phyloP scores from a whole-genome alignment of 371 early-diverging fungal genomes.

The Coemansia sp. region DNA sequence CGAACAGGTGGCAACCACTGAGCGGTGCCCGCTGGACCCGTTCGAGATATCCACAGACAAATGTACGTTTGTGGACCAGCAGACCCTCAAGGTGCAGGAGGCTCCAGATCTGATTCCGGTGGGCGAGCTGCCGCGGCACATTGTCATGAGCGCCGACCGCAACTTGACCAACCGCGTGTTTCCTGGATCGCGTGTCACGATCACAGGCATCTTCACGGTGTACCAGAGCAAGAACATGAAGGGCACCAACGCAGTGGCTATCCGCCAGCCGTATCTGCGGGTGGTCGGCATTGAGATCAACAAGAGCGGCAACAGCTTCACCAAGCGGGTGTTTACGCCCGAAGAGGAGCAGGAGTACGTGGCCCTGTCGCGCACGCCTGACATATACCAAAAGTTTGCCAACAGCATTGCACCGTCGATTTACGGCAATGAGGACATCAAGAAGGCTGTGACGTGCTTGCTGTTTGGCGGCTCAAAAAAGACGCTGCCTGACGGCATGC shows the following conservation, averaged over 20 bases:
- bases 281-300: constrained; percentile 89
- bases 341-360: constrained; percentile 91
- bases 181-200: constrained; percentile 92
- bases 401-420: constrained; percentile 96
- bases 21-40: constrained; percentile 89
- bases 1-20: constrained; percentile 39
- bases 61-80: constrained; percentile 95
- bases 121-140: constrained; percentile 98
- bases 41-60: constrained; percentile 95
- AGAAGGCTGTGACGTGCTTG: constrained; percentile 95
- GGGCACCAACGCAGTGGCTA: constrained; percentile 75
- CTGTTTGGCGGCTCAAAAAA: constrained; percentile 98
- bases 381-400: constrained; percentile 86
- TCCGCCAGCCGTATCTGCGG: constrained; percentile 89
- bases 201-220: constrained; percentile 97
- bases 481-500: constrained; percentile 93
- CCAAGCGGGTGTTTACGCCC: constrained; percentile 76
- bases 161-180: constrained; percentile 86
- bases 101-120: constrained; percentile 97
- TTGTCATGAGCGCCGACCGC: constrained; percentile 83
- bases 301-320: constrained; percentile 63
- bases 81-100: constrained; percentile 98
- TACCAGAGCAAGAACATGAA: constrained; percentile 84
- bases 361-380: constrained; percentile 80
- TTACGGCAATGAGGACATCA: constrained; percentile 95